These are phyloP conservation scores for Mimosa pudica DNA, from an alignment of 306 rosid species.

Conservation along the genomic window DNA sequence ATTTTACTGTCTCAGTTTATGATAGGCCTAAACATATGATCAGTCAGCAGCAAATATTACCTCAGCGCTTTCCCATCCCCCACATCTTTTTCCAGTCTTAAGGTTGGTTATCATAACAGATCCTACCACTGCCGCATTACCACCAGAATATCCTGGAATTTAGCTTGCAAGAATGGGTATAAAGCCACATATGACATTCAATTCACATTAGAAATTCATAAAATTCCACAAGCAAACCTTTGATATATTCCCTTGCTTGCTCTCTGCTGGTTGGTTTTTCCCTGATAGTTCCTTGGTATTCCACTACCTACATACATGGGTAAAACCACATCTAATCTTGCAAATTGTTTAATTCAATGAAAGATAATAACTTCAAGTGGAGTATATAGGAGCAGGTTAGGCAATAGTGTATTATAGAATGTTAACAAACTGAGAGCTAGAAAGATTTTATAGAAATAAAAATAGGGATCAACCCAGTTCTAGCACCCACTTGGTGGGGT, in stretches of 20 bases:
- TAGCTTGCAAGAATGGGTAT: constrained; percentile 35
- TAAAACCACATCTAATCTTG: constrained; percentile 32
- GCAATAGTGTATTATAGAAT: constrained; percentile 17
- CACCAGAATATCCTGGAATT: constrained; percentile 85
- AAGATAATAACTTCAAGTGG: constrained; percentile 24
- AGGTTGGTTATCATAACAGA: constrained; percentile 87
- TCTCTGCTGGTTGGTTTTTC: constrained; percentile 84
- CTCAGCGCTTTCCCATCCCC: constrained; percentile 91
- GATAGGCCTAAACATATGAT: constrained; percentile 1
- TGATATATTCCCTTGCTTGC: constrained; percentile 85
- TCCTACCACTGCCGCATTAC: constrained; percentile 82
- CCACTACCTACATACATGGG: constrained; percentile 75
- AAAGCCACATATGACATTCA: constrained; percentile 4
- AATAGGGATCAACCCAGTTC: no score
- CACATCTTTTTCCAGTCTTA: constrained; percentile 71
- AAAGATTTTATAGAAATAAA: constrained; percentile 17
- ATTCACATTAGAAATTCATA: constrained; percentile 25
- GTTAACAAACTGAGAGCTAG: neutral
- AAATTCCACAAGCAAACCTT: constrained; percentile 54
- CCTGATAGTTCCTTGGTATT: constrained; percentile 70
- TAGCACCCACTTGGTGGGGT: no score
- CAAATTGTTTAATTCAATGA: constrained; percentile 20
- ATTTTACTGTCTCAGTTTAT: constrained; percentile 14
- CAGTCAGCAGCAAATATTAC: constrained; percentile 44
- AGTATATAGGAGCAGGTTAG: constrained; percentile 10